Conservation (phyloP, 176 grass and related monocot genomes). For the Chloris gayana region DNA sequence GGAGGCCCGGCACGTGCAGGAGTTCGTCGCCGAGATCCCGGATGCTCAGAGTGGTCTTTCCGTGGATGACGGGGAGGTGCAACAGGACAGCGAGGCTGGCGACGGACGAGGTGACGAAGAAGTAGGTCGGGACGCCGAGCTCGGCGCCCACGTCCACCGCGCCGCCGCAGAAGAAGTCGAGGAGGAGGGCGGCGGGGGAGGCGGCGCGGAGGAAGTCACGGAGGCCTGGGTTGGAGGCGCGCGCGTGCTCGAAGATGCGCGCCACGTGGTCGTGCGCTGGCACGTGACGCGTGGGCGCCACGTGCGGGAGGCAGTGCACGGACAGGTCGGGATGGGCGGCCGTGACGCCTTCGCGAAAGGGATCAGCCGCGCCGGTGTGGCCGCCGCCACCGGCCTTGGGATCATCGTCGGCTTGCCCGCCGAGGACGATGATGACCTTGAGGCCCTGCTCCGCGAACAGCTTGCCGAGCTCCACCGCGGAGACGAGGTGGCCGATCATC, state of each 20-base stretch:
- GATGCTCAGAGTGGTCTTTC: neutral
- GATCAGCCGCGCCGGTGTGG: neutral
- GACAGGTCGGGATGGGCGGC: constrained; percentile 36
- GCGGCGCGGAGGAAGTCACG: constrained; percentile 13
- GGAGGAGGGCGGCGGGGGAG: constrained; percentile 40
- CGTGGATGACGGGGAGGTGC: constrained; percentile 10
- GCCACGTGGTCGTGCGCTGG: constrained; percentile 5
- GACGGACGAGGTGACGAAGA: constrained; percentile 42
- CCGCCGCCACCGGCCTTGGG: neutral
- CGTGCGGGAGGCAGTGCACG: constrained; percentile 40
- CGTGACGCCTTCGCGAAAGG: constrained; percentile 21
- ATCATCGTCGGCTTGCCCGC: constrained; percentile 29
- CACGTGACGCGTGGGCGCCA: neutral
- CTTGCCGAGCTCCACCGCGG: constrained; percentile 47
- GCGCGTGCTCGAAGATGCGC: constrained; percentile 14
- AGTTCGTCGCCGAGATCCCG: neutral
- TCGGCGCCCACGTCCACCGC: constrained; percentile 43
- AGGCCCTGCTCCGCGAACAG: constrained; percentile 45
- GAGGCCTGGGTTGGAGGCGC: constrained; percentile 30
- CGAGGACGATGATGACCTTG: constrained; percentile 36
- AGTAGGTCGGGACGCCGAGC: constrained; percentile 52
- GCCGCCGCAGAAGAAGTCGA: constrained; percentile 57
- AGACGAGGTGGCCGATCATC: constrained; percentile 45
- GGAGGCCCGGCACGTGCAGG: constrained; percentile 23
- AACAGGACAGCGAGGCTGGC: constrained; percentile 23